Evolutionary conservation across 495 filamentous ascomycete genomes (phyloP).

Genomic region (Penicillium daleae): DNA sequence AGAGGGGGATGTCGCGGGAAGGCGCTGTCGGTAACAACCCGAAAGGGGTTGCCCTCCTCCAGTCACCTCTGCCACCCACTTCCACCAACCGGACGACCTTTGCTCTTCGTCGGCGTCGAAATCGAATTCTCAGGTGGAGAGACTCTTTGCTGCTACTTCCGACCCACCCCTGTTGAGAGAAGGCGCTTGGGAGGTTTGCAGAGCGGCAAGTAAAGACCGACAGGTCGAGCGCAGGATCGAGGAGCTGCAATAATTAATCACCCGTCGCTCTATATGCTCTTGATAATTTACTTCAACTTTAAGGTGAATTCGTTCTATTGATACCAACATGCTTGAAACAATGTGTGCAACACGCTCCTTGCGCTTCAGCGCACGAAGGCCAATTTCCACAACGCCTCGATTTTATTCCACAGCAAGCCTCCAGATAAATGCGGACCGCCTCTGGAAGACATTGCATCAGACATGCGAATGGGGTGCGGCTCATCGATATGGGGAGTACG

Average conservation of each 20-base stretch:
- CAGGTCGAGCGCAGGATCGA: background rate
- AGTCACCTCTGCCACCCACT: background rate
- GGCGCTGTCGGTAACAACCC: slow-evolving; percentile 14
- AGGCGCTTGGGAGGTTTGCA: slow-evolving; percentile 13
- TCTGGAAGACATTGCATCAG: slow-evolving; percentile 41
- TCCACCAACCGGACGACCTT: background rate
- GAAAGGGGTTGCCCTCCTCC: background rate
- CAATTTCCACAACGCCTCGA: slow-evolving; percentile 24
- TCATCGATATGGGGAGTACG: slow-evolving; percentile 40
- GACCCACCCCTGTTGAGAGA: slow-evolving; percentile 16
- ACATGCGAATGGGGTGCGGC: slow-evolving; percentile 41
- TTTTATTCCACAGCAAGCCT: slow-evolving; percentile 29
- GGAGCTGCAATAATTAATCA: background rate
- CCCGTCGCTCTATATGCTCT: no score
- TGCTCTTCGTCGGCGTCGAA: background rate
- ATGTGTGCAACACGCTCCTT: slow-evolving; percentile 11
- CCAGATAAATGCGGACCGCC: slow-evolving; percentile 36
- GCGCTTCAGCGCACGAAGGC: slow-evolving; percentile 13
- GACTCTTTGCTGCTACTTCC: background rate
- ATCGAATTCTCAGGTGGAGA: background rate
- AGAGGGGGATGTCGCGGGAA: slow-evolving; percentile 28
- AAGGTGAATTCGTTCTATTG: background rate
- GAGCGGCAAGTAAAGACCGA: background rate
- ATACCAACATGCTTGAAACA: slow-evolving; percentile 16
- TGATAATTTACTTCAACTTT: background rate